A percentile compares a stretch with the other conserved stretches of the same genome.
Conservation (phyloP, 2,329 filamentous ascomycete genomes). For the Penicillium corylophilum region DNA sequence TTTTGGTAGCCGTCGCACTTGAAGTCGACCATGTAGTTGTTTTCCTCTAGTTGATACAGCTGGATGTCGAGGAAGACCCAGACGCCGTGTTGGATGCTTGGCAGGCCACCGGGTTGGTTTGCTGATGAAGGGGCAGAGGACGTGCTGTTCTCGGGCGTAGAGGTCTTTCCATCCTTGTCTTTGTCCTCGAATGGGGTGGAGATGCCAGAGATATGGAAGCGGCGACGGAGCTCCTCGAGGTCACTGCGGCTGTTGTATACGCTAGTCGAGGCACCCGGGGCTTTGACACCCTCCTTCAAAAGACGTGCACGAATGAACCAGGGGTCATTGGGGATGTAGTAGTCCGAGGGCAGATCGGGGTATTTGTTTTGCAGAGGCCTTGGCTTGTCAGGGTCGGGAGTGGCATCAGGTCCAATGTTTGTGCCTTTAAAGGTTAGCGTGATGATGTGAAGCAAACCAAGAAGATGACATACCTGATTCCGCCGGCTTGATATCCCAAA, state of each 20-base stretch:
- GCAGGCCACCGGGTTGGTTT: conserved; percentile 31
- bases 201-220: conserved; percentile 37
- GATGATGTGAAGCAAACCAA: neutral
- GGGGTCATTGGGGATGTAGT: conserved; percentile 85
- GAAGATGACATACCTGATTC: conserved; percentile 34
- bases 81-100: conserved; percentile 64
- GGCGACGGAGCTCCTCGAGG: conserved; percentile 42
- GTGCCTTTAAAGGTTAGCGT: conserved; percentile 25
- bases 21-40: conserved; percentile 95
- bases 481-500: conserved; percentile 67
- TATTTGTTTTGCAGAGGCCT: conserved; percentile 45
- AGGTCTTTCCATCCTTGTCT: conserved; percentile 20
- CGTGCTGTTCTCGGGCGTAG: conserved; percentile 34
- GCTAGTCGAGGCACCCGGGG: conserved; percentile 45
- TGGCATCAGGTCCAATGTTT: conserved; percentile 39
- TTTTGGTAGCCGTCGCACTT: conserved; percentile 98
- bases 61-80: conserved; percentile 95
- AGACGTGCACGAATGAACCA: conserved; percentile 94
- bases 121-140: conserved; percentile 40
- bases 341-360: conserved; percentile 55
- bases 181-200: conserved; percentile 36
- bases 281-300: conserved; percentile 73
- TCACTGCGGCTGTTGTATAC: conserved; percentile 43
- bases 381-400: conserved; percentile 35
- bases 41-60: conserved; percentile 88